A percentile compares a stretch with the other conserved stretches of the same genome.
These are phyloP conservation scores for Vinca major DNA, from an alignment of 305 asterid genomes.

Conservation along the genomic window DNA sequence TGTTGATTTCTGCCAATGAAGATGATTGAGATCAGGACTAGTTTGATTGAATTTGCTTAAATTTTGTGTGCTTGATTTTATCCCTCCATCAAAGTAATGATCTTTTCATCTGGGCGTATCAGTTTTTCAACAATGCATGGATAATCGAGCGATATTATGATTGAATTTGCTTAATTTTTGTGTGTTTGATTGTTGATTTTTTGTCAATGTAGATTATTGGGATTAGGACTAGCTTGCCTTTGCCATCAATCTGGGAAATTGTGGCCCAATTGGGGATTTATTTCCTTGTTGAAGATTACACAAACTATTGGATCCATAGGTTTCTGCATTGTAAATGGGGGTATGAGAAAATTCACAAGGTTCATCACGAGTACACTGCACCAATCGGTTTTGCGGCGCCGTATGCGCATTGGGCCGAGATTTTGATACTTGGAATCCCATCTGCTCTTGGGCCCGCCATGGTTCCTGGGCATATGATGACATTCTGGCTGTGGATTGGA, in stretches of 20 bases:
- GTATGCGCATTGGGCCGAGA: slow-evolving; percentile 91
- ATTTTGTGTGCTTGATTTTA: too few species aligned
- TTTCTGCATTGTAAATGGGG: slow-evolving; percentile 90
- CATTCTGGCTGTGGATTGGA: slow-evolving; percentile 92
- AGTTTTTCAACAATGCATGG: neutral
- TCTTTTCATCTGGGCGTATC: neutral
- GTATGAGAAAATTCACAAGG: slow-evolving; percentile 86
- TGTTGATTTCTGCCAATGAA: too few species aligned
- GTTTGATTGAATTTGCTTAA: too few species aligned
- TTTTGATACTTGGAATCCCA: slow-evolving; percentile 94
- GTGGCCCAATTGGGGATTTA: slow-evolving; percentile 56
- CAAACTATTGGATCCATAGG: slow-evolving; percentile 92
- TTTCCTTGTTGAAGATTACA: slow-evolving; percentile 76
- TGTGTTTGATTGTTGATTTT: neutral
- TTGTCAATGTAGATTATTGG: slow-evolving; percentile 51
- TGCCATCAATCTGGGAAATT: slow-evolving; percentile 77
- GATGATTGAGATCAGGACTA: too few species aligned
- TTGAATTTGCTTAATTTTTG: neutral
- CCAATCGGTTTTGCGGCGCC: slow-evolving; percentile 95
- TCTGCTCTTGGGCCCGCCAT: slow-evolving; percentile 86
- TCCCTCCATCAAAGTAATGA: slow-evolving; percentile 40
- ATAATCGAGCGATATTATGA: neutral
- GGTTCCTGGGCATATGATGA: slow-evolving; percentile 85
- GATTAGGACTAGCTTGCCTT: slow-evolving; percentile 73
- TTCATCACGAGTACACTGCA: slow-evolving; percentile 91